A percentile compares a stretch with the other conserved stretches of the same genome.
These are phyloP conservation scores for Penicillium desertorum DNA, from an alignment of 495 filamentous ascomycete species.

Conservation along the genomic window DNA sequence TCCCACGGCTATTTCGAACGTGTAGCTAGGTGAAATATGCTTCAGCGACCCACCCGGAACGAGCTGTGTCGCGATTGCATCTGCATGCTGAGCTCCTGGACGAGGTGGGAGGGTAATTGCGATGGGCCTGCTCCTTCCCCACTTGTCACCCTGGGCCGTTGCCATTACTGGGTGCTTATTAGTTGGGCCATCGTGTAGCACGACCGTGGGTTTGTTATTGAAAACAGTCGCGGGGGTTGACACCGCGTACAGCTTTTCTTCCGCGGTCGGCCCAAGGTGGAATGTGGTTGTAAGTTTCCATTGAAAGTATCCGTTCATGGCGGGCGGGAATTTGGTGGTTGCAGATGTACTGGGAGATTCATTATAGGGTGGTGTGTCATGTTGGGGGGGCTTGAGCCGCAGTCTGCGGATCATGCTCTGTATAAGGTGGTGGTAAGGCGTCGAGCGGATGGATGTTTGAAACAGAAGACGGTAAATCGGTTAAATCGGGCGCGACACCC, in stretches of 20 bases:
- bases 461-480: neutral
- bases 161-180: conserved; percentile 12
- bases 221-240: conserved; percentile 4
- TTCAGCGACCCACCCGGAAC: conserved; percentile 1
- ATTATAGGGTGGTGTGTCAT: neutral
- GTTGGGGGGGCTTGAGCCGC: neutral
- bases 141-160: conserved; percentile 3
- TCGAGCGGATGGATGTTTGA: neutral
- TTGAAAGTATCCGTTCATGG: conserved; percentile 21
- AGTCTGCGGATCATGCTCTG: neutral
- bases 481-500: neutral
- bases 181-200: conserved; percentile 14
- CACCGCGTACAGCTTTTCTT: conserved; percentile 18
- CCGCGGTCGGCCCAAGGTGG: conserved; percentile 19
- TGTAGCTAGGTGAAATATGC: conserved; percentile 5
- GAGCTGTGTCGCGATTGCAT: neutral
- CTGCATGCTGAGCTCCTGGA: neutral
- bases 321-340: conserved; percentile 17
- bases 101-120: conserved; percentile 1
- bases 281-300: conserved; percentile 21
- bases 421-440: conserved; percentile 1
- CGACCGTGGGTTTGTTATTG: conserved; percentile 6
- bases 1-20: conserved; percentile 6
- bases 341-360: neutral
- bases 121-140: conserved; percentile 2